Evolutionary conservation across 179 eudicot genomes (phyloP).

Genomic region (Drosera spatulata): DNA sequence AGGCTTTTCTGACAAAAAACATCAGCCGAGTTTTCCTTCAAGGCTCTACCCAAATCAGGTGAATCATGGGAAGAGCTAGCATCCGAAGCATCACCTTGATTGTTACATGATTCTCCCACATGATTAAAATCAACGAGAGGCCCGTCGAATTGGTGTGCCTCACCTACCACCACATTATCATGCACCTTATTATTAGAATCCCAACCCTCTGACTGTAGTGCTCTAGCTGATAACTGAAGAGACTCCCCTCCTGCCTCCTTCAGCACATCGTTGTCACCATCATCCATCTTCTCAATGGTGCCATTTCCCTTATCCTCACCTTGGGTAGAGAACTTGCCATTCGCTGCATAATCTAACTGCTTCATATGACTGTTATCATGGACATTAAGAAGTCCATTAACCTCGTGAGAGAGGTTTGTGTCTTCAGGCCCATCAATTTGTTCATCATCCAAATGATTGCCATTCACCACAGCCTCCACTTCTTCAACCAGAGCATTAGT

Average conservation of each 20-base stretch:
- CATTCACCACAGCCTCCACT: too few relatives aligned
- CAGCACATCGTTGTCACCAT: not conserved
- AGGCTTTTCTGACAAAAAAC: too few relatives aligned
- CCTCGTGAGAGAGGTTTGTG: constrained; percentile 1
- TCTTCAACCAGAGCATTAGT: constrained; percentile 3
- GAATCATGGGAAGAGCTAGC: too few relatives aligned
- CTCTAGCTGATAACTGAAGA: constrained; percentile 2
- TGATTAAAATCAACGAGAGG: constrained; percentile 11
- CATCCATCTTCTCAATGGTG: not conserved
- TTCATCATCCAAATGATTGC: constrained; percentile 11
- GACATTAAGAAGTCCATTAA: too few relatives aligned
- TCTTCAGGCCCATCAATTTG: constrained; percentile 15
- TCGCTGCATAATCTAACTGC: too few relatives aligned
- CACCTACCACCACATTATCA: constrained; percentile 14
- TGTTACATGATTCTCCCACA: constrained; percentile 9
- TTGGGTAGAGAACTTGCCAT: not conserved
- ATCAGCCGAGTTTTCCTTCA: too few relatives aligned
- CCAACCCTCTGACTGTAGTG: constrained; percentile 18
- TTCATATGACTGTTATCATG: too few relatives aligned
- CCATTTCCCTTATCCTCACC: constrained; percentile 10
- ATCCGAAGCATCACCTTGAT: constrained; percentile 5
- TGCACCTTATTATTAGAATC: constrained; percentile 12
- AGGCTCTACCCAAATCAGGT: too few relatives aligned
- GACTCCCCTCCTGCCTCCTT: constrained; percentile 19
- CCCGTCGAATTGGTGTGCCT: constrained; percentile 5